phyloP scores from a whole-genome alignment of 176 grass and related monocot genomes.

The Musa troglodytarum region DNA sequence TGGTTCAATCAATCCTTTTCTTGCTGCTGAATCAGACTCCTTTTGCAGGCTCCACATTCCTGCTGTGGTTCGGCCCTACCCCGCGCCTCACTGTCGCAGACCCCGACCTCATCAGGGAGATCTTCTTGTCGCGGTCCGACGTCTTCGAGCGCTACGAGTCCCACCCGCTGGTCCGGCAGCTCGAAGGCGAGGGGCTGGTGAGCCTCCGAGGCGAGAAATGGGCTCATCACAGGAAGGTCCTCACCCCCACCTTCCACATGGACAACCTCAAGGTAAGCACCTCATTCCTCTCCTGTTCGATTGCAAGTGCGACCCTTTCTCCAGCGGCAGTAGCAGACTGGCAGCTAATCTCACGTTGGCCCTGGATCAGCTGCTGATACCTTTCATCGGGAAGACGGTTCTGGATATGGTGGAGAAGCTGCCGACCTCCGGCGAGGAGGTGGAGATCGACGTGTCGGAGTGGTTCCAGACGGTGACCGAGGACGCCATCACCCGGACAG shows the following conservation, averaged over 20 bases:
- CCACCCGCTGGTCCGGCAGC: constrained; percentile 88
- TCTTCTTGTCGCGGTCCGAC: constrained; percentile 66
- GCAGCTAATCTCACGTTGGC: too few relatives aligned
- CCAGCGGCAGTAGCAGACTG: too few relatives aligned
- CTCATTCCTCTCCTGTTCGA: neutral
- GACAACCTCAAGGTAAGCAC: constrained; percentile 60
- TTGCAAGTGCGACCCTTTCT: too few relatives aligned
- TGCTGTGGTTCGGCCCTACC: constrained; percentile 92
- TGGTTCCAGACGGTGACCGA: constrained; percentile 96
- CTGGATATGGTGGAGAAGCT: constrained; percentile 76
- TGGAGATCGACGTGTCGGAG: constrained; percentile 94
- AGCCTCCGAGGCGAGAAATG: constrained; percentile 74
- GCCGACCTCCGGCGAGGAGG: constrained; percentile 46
- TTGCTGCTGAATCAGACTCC: neutral
- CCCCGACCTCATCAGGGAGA: constrained; percentile 88
- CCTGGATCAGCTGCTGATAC: constrained; percentile 50
- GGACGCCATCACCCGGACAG: constrained; percentile 88
- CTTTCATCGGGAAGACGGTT: constrained; percentile 71
- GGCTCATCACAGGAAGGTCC: constrained; percentile 59
- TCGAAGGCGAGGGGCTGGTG: constrained; percentile 91
- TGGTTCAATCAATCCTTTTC: neutral
- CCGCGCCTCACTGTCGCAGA: constrained; percentile 77
- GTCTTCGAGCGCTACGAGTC: constrained; percentile 96
- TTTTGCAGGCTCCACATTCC: constrained; percentile 71
- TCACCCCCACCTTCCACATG: constrained; percentile 64